Evolutionary conservation across 768 basidiomycete genomes (phyloP), one percentile per base, ranked within the genome.

Genomic region (Neoboletus magnificus): DNA sequence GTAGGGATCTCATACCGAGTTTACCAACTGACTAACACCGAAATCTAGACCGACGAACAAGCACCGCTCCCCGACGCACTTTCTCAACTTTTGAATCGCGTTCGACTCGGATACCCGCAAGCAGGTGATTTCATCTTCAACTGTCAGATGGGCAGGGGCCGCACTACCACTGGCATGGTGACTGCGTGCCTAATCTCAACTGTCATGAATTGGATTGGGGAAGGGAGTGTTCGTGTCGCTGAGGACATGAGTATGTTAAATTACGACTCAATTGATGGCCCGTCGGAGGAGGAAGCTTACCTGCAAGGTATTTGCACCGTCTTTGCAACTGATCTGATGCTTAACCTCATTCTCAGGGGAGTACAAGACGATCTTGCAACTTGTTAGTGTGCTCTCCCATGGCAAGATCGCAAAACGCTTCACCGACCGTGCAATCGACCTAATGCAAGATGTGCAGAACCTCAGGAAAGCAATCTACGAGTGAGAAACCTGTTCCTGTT

Each of bases 391-490:
- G 12, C 80, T 98, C 30, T 89, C 91, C 9, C 82, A 95, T 63
- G 96, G 97, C 20, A 98, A 98, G 71, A 75, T 86, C 11, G 96
- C 97, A 12, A 99, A 99, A 72, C 83, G 85, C 40, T 70, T 98
- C 57, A 87, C 93, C 0, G 96, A 98, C 69, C 76, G 83, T 23
- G 93, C 89, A 2, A 85, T 97, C 61, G 95, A 98, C 71, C 73
- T 86, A 62, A 93, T 94, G 91, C 89, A 91, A 73, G 94, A 95
- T 59, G 95, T 99, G 0, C 97, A 99, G 72, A 99, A 99, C 67
- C 77, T 99, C 37, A 84, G 97, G 35, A 92, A 91, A 70, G 93
- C 97, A 0, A 88, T 99, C 47, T 97, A 92, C 67, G 92, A 96
- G 89, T 98, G 68, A 71, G 89, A 75, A 44, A 1, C 30, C 37